A percentile compares a stretch with the other conserved stretches of the same genome.
phyloP scores from a whole-genome alignment of 106 monocot genomes.

The Amphibolis antarctica region DNA sequence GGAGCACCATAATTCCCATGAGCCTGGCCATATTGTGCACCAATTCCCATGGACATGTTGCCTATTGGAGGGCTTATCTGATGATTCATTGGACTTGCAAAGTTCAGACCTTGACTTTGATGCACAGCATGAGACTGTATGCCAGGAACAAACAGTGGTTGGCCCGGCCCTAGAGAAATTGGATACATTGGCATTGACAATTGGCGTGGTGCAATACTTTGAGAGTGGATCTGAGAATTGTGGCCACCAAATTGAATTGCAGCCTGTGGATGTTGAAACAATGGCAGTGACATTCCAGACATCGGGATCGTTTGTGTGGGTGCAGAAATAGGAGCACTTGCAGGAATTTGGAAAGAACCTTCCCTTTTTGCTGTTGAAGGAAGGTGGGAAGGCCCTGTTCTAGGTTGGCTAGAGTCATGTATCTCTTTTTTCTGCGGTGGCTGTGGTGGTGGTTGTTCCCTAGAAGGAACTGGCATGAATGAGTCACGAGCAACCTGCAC shows the following conservation, averaged over 20 bases:
- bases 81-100: conserved; percentile 33
- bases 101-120: conserved; percentile 54
- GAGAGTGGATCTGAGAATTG: neutral
- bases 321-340: too few species aligned
- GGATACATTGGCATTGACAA: conserved; percentile 41
- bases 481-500: neutral
- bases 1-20: conserved; percentile 31
- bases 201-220: conserved; percentile 21
- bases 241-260: conserved; percentile 3
- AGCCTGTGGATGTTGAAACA: conserved; percentile 4
- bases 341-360: too few species aligned
- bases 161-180: conserved; percentile 32
- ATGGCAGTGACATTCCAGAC: neutral
- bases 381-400: too few species aligned
- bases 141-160: conserved; percentile 34
- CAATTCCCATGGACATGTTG: conserved; percentile 32
- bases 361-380: too few species aligned
- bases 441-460: too few species aligned
- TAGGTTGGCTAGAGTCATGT: too few species aligned
- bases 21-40: conserved; percentile 39
- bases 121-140: conserved; percentile 62
- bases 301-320: too few species aligned
- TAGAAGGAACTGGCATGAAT: too few species aligned
- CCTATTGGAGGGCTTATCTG: conserved; percentile 42
- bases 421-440: too few species aligned